Percentiles rank a stretch among this genome's conserved stretches.
phyloP scores from a whole-genome alignment of 176 grass and related monocot genomes.

The Musa troglodytarum region DNA sequence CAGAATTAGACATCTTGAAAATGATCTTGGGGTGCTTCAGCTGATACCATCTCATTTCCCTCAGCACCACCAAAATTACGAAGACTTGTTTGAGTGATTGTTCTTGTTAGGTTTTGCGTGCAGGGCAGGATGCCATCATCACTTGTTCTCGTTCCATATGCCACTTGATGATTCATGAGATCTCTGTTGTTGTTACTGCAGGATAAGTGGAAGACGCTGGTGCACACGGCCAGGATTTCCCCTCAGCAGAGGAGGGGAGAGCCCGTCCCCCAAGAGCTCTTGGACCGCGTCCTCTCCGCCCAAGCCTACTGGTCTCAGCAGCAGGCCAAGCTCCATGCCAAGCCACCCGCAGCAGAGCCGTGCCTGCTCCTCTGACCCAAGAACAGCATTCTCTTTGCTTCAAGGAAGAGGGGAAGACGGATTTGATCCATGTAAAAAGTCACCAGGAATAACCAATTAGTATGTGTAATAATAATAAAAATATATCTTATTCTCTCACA shows the following conservation, averaged over 20 bases:
- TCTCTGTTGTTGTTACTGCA: not conserved
- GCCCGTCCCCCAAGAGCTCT: slow-evolving; percentile 87
- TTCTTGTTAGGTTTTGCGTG: too few species aligned
- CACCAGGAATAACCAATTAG: not conserved
- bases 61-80: too few species aligned
- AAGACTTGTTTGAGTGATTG: too few species aligned
- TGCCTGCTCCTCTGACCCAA: slow-evolving; percentile 49
- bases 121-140: too few species aligned
- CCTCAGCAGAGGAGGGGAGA: slow-evolving; percentile 88
- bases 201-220: slow-evolving; percentile 99
- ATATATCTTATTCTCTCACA: not conserved
- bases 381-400: not conserved
- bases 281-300: slow-evolving; percentile 77
- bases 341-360: slow-evolving; percentile 58
- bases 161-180: not conserved
- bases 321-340: slow-evolving; percentile 89
- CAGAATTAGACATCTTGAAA: too few species aligned
- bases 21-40: too few species aligned
- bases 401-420: not conserved
- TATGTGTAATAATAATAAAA: not conserved
- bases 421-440: slow-evolving; percentile 7
- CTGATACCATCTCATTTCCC: too few species aligned
- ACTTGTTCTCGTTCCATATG: too few species aligned
- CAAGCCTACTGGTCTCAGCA: slow-evolving; percentile 92
- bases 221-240: slow-evolving; percentile 94